Conservation (phyloP, 2,329 filamentous ascomycete species). For the Colletotrichum sublineola region DNA sequence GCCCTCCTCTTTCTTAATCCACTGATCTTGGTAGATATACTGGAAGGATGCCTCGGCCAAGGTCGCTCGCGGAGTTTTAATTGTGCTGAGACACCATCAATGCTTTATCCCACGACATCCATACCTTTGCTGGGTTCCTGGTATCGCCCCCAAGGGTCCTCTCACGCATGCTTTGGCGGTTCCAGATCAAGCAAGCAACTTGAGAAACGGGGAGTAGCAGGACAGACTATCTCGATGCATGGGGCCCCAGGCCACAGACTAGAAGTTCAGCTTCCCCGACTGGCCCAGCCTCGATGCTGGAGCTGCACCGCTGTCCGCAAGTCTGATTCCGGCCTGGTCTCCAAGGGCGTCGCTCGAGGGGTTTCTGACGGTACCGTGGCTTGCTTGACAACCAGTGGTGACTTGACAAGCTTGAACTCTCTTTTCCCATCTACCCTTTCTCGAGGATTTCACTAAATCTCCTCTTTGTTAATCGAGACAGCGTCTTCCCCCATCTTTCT, state of each 20-base stretch:
- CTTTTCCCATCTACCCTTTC: background rate
- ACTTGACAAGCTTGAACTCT: constrained; percentile 13
- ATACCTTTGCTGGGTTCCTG: background rate
- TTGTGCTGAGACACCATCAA: background rate
- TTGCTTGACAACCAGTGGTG: background rate
- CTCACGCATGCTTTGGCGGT: background rate
- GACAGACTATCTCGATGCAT: constrained; percentile 27
- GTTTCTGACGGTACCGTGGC: constrained; percentile 4
- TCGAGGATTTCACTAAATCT: background rate
- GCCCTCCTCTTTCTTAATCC: background rate
- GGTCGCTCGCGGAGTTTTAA: background rate
- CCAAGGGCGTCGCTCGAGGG: background rate
- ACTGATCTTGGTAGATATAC: background rate
- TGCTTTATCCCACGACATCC: background rate
- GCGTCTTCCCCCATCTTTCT: background rate
- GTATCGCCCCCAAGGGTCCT: background rate
- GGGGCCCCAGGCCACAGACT: constrained; percentile 15
- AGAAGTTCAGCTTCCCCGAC: constrained; percentile 26
- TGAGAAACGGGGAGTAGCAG: constrained; percentile 16
- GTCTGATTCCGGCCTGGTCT: constrained; percentile 34
- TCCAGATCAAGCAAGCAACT: background rate
- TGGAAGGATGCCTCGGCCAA: background rate
- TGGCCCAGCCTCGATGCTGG: constrained; percentile 8
- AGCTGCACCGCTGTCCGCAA: constrained; percentile 15
- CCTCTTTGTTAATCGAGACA: constrained; percentile 1